phyloP scores from a whole-genome alignment of 495 filamentous ascomycete genomes.

The Penicillium pulvis region DNA sequence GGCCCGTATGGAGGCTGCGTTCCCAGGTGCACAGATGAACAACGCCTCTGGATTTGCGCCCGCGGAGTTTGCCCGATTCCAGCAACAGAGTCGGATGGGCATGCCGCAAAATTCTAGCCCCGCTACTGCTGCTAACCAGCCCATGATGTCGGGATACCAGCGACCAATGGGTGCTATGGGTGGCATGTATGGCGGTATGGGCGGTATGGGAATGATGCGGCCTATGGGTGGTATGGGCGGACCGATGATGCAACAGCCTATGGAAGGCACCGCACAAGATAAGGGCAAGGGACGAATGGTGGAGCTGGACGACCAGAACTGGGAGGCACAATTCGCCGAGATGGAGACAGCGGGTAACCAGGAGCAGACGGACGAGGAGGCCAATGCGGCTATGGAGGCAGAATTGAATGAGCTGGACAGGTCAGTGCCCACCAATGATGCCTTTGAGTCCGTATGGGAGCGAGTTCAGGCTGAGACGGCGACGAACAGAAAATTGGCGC shows the following conservation, averaged over 20 bases:
- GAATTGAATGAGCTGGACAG: constrained; percentile 90
- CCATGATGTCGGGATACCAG: constrained; percentile 59
- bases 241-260: constrained; percentile 52
- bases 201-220: constrained; percentile 54
- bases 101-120: constrained; percentile 60
- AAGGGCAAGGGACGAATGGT: constrained; percentile 92
- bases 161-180: constrained; percentile 62
- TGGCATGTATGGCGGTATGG: constrained; percentile 46
- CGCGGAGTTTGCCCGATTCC: constrained; percentile 84
- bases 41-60: constrained; percentile 66
- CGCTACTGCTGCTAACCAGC: constrained; percentile 42
- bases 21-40: constrained; percentile 57
- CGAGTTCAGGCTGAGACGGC: constrained; percentile 81
- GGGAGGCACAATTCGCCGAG: constrained; percentile 94
- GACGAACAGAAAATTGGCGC: constrained; percentile 66
- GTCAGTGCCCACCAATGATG: constrained; percentile 70
- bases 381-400: constrained; percentile 76
- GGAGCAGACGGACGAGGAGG: constrained; percentile 63
- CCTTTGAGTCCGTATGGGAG: constrained; percentile 89
- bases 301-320: constrained; percentile 89
- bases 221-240: constrained; percentile 42
- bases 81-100: constrained; percentile 63
- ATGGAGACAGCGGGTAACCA: constrained; percentile 73
- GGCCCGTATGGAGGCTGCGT: constrained; percentile 78
- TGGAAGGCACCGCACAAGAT: constrained; percentile 50